Conservation (phyloP, 2,329 filamentous ascomycete genomes). For the Beauveria brongniartii region DNA sequence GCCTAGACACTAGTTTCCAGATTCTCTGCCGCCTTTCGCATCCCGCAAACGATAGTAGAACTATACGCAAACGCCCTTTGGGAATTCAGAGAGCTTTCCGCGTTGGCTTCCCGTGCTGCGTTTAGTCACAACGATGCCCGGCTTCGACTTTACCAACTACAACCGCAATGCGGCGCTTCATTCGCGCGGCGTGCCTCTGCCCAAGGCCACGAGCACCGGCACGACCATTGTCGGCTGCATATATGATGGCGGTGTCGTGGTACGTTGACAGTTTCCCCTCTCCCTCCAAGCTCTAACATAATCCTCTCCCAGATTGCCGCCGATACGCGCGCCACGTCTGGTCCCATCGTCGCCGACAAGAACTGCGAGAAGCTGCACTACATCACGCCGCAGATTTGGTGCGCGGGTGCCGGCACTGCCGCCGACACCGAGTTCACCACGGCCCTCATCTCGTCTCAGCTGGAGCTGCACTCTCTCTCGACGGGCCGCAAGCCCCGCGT, state of each 20-base stretch:
- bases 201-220: conserved; percentile 96
- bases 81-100: neutral
- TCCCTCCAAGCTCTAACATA: neutral
- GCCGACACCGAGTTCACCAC: conserved; percentile 99
- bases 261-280: conserved; percentile 36
- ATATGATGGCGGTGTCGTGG: conserved; percentile 92
- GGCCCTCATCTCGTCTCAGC: conserved; percentile 94
- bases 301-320: conserved; percentile 66
- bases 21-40: neutral
- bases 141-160: conserved; percentile 99
- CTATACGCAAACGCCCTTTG: neutral
- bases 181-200: conserved; percentile 84
- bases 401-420: conserved; percentile 92
- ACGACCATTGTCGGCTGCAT: conserved; percentile 98
- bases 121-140: conserved; percentile 57
- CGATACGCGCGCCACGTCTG: conserved; percentile 94
- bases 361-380: conserved; percentile 99
- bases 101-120: neutral
- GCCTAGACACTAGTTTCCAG: neutral
- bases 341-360: conserved; percentile 99
- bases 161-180: conserved; percentile 97
- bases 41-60: neutral
- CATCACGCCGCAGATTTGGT: conserved; percentile 98
- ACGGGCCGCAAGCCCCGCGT: conserved; percentile 95
- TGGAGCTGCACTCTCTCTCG: conserved; percentile 93